Base-by-base conservation (phyloP, 2,329 filamentous ascomycete genomes). In the Fusarium longipes region DNA sequence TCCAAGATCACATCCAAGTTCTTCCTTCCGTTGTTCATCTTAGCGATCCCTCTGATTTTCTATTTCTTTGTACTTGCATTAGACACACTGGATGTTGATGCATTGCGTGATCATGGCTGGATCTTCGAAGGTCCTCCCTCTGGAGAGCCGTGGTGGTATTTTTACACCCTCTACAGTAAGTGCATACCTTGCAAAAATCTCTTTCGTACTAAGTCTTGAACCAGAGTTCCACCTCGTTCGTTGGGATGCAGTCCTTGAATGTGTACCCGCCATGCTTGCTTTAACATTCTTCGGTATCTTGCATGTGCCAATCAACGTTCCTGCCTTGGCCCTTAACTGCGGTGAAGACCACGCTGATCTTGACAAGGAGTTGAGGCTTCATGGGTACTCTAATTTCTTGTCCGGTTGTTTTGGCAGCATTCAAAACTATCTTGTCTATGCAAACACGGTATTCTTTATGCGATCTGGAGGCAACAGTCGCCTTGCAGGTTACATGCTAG, bases 281-380 rank as follows among this genome's bases (percentile, higher is more conserved):
- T 82, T 99, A 63, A 98, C 96, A 0, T 99, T 99, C 82, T 99
- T 99, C 73, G 96, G 96, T 51, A 91, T 99, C 56, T 86, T 99
- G 4, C 96, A 99, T 76, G 96, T 99, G 4, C 96, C 96, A 0
- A 99, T 99, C 80, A 99, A 99, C 73, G 94, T 99, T 6, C 96
- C 96, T 4, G 96, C 96, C 4, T 82, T 99, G 59, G 96, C 93
- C 0, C 90, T 97, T 47, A 93, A 93, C 30, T 93, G 92, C 6
- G 93, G 93, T 40, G 94, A 98, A 77, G 96, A 99, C 75, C 92
- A 98, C 74, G 86, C 97, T 29, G 90, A 96, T 75, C 87, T 99
- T 47, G 93, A 99, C 75, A 89, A 92, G 65, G 96, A 99, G 77
- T 84, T 99, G 22, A 93, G 94, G 74, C 89, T 97, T 40, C 96